Conservation (phyloP, 1,284 basidiomycete genomes). For the Puccinia triticina region DNA sequence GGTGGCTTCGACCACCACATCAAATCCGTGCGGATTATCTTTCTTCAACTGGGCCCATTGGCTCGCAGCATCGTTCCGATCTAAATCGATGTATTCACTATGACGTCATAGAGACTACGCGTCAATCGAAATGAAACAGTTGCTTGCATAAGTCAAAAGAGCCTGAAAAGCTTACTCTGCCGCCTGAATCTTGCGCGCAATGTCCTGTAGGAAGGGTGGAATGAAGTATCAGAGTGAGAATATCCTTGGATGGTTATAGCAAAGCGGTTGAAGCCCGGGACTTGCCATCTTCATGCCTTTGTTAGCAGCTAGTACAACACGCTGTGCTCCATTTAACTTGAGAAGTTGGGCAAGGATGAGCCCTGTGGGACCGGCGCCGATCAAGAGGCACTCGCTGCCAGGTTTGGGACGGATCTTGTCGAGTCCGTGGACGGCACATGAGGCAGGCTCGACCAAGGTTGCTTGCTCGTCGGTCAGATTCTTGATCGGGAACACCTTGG, state of each 20-base stretch:
- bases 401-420: constrained; percentile 78
- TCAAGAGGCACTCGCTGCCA: constrained; percentile 74
- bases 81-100: constrained; percentile 80
- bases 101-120: constrained; percentile 61
- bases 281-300: constrained; percentile 75
- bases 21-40: constrained; percentile 80
- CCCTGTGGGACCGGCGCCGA: constrained; percentile 75
- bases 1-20: constrained; percentile 84
- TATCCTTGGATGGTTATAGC: neutral
- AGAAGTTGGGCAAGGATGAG: constrained; percentile 82
- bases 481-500: constrained; percentile 79
- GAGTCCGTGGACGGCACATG: constrained; percentile 83
- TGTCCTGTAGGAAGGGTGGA: constrained; percentile 60
- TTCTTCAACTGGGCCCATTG: constrained; percentile 78
- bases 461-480: constrained; percentile 85
- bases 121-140: neutral
- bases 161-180: constrained; percentile 30
- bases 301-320: constrained; percentile 77
- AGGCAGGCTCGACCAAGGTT: constrained; percentile 76
- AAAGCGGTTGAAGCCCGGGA: neutral
- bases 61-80: constrained; percentile 71
- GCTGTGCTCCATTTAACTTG: constrained; percentile 77
- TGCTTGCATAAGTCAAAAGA: neutral
- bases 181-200: constrained; percentile 69
- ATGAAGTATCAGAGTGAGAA: neutral